These are phyloP conservation scores for Domatiomyces globalis DNA, from an alignment of 2,329 filamentous ascomycete genomes.

Conservation along the genomic window DNA sequence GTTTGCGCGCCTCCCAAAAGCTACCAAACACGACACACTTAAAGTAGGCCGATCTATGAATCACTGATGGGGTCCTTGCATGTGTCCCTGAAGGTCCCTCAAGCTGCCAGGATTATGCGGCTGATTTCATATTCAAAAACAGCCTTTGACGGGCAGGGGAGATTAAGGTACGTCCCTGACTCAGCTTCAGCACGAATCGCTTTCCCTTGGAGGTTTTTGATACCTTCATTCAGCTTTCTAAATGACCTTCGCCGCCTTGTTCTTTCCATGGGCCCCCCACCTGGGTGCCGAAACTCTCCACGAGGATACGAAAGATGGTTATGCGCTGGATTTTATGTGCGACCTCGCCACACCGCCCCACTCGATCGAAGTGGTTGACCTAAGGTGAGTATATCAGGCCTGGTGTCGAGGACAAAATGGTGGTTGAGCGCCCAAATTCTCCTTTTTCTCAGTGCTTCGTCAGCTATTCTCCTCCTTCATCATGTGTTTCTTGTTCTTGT, in stretches of 20 bases:
- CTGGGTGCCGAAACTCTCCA: background rate
- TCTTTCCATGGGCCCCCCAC: background rate
- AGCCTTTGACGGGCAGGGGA: background rate
- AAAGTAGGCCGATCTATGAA: background rate
- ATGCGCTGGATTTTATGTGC: background rate
- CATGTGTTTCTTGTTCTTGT: conserved; percentile 5
- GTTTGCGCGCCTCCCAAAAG: background rate
- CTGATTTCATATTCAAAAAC: background rate
- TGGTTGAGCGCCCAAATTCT: background rate
- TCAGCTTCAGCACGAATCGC: background rate
- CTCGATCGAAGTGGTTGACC: background rate
- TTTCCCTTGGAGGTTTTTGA: background rate
- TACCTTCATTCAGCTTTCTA: background rate
- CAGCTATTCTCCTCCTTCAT: conserved; percentile 8
- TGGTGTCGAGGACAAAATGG: background rate
- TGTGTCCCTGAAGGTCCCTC: background rate
- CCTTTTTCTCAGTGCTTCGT: background rate
- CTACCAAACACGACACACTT: background rate
- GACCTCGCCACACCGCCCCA: background rate
- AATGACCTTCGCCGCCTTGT: background rate
- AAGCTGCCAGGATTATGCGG: background rate
- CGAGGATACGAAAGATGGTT: background rate
- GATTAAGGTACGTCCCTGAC: background rate
- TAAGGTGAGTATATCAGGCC: background rate
- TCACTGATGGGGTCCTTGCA: background rate